A percentile compares a stretch with the other conserved stretches of the same genome.
Conservation (phyloP, 2,329 filamentous ascomycete genomes). For the Fusarium burgessii region DNA sequence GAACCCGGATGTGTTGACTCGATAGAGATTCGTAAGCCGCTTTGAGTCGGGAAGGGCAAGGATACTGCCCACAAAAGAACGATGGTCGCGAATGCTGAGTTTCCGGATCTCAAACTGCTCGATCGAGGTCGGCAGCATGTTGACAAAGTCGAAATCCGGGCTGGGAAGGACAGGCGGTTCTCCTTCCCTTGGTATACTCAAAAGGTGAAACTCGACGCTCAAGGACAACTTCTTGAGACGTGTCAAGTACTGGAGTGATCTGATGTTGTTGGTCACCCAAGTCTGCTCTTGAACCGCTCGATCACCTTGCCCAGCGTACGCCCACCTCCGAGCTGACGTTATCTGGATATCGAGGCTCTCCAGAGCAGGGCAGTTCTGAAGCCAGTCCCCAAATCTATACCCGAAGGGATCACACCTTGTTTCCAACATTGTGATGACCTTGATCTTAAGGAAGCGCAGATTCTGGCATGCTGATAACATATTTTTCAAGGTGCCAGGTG, state of each 20-base stretch:
- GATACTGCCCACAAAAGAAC: neutral
- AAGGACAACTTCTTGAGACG: neutral
- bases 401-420: neutral
- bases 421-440: neutral
- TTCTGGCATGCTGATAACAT: neutral
- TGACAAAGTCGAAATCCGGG: neutral
- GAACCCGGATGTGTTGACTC: no score
- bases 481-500: neutral
- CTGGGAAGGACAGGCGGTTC: neutral
- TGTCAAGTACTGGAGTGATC: neutral
- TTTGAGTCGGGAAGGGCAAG: neutral
- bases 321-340: neutral
- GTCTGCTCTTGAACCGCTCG: neutral
- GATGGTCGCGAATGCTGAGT: neutral
- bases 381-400: neutral
- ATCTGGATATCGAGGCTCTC: neutral
- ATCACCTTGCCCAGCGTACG: neutral
- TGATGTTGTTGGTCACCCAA: neutral
- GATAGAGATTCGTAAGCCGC: neutral
- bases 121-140: neutral
- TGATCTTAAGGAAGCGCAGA: neutral
- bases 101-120: neutral
- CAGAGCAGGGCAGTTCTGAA: neutral
- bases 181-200: neutral
- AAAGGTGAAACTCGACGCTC: neutral